Conservation (phyloP, 345 rosid genomes). For the Reutealis trisperma region DNA sequence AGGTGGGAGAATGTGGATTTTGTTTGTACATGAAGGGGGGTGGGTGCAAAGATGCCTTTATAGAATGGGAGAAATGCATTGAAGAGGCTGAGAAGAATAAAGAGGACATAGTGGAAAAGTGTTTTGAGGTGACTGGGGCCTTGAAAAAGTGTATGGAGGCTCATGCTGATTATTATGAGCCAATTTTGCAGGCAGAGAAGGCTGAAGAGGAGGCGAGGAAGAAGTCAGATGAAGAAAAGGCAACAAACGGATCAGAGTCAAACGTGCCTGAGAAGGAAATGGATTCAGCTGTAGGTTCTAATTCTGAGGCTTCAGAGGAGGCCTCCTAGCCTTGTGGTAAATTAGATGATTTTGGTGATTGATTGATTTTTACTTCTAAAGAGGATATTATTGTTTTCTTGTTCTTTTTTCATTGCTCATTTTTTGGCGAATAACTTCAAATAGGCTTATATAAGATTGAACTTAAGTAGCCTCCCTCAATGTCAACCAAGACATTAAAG, state of each 20-base stretch:
- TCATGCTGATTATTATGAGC: slow-evolving; percentile 74
- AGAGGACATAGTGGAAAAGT: slow-evolving; percentile 72
- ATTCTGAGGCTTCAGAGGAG: neutral
- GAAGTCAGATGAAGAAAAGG: neutral
- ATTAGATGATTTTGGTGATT: neutral
- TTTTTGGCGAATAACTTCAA: neutral
- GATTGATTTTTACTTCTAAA: neutral
- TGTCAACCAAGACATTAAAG: neutral
- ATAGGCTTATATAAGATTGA: neutral
- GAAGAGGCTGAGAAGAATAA: slow-evolving; percentile 63
- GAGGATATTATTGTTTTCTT: neutral
- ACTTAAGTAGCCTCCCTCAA: neutral
- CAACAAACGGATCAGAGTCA: neutral
- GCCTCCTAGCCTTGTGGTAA: neutral
- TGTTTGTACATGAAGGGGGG: slow-evolving; percentile 95
- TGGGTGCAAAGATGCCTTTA: slow-evolving; percentile 73
- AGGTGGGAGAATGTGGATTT: slow-evolving; percentile 80
- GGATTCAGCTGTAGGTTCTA: slow-evolving; percentile 1
- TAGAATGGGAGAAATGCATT: slow-evolving; percentile 79
- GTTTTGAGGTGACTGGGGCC: slow-evolving; percentile 57
- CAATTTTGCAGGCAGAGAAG: slow-evolving; percentile 76
- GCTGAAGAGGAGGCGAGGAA: slow-evolving; percentile 50
- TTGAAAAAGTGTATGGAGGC: slow-evolving; percentile 83
- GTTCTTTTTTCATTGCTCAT: neutral
- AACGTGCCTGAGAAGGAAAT: neutral